Conservation (phyloP, 2,329 filamentous ascomycete genomes). For the Cladosporium sp. region DNA sequence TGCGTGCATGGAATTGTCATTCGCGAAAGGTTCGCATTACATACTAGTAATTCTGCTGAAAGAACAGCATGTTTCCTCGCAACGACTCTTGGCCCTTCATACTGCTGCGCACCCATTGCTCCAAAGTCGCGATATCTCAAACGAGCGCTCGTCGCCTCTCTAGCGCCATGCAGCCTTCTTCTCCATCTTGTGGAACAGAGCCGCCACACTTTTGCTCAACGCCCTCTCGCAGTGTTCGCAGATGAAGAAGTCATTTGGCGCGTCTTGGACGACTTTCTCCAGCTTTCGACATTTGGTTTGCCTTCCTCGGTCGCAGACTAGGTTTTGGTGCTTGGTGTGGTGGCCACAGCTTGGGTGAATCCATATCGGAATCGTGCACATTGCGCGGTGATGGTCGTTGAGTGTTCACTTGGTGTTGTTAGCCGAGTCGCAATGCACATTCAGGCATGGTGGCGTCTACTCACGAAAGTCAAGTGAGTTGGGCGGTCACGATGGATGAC, state of each 20-base stretch:
- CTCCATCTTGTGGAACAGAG: neutral
- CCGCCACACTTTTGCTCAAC: neutral
- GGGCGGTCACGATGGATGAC: neutral
- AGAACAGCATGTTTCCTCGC: neutral
- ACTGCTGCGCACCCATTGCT: neutral
- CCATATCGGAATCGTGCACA: neutral
- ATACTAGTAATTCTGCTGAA: slow-evolving; percentile 2
- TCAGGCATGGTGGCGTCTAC: neutral
- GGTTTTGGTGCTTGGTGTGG: neutral
- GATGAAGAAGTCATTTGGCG: neutral
- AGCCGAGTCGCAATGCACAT: neutral
- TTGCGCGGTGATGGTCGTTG: neutral
- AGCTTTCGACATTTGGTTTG: neutral
- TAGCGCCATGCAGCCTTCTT: neutral
- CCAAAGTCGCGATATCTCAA: neutral
- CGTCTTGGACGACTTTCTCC: neutral
- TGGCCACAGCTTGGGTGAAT: slow-evolving; percentile 11
- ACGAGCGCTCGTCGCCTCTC: neutral
- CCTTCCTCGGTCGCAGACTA: neutral
- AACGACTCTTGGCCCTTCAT: neutral
- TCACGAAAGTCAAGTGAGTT: neutral
- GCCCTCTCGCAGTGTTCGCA: neutral
- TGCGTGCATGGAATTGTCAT: neutral
- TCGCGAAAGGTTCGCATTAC: neutral
- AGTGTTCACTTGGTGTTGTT: neutral